phyloP scores from a whole-genome alignment of 2,329 filamentous ascomycete genomes.

The Didymella pomorum region DNA sequence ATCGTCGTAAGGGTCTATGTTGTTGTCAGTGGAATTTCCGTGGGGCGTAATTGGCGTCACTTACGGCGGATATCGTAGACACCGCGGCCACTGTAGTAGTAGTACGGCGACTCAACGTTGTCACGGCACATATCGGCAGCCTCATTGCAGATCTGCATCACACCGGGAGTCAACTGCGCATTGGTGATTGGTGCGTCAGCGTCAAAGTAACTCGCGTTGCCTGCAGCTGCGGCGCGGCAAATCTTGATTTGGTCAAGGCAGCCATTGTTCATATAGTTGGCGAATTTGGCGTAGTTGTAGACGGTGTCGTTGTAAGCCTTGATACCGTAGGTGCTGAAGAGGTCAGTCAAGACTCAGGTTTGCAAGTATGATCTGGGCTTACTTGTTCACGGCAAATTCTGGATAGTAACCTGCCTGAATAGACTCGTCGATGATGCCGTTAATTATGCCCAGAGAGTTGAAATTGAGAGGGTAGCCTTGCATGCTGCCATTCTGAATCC shows the following conservation, averaged over 20 bases:
- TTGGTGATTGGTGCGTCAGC: constrained; percentile 25
- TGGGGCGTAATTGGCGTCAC: too few species aligned
- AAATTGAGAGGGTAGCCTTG: constrained; percentile 62
- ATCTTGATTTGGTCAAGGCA: constrained; percentile 59
- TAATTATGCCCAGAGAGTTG: constrained; percentile 62
- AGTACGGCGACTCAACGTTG: constrained; percentile 67
- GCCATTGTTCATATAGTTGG: constrained; percentile 57
- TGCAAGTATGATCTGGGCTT: neutral
- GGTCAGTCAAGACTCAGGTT: neutral
- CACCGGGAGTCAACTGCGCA: constrained; percentile 39
- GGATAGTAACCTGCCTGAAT: constrained; percentile 61
- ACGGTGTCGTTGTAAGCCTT: constrained; percentile 65
- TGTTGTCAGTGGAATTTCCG: too few species aligned
- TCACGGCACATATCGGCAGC: constrained; percentile 64
- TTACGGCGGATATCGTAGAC: constrained; percentile 56
- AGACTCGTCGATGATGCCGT: constrained; percentile 55
- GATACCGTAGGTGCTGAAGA: constrained; percentile 59
- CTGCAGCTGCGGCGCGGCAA: constrained; percentile 60
- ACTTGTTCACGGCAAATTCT: constrained; percentile 60
- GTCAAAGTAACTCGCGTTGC: constrained; percentile 33
- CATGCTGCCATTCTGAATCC: constrained; percentile 60
- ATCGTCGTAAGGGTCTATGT: constrained; percentile 48
- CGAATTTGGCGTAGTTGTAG: constrained; percentile 66
- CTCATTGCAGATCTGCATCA: constrained; percentile 59
- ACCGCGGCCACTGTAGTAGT: constrained; percentile 61